A percentile compares a stretch with the other conserved stretches of the same genome.
Evolutionary conservation across 1,139 yeast genomes (phyloP).

Genomic region (Hansenula lynferdii): DNA sequence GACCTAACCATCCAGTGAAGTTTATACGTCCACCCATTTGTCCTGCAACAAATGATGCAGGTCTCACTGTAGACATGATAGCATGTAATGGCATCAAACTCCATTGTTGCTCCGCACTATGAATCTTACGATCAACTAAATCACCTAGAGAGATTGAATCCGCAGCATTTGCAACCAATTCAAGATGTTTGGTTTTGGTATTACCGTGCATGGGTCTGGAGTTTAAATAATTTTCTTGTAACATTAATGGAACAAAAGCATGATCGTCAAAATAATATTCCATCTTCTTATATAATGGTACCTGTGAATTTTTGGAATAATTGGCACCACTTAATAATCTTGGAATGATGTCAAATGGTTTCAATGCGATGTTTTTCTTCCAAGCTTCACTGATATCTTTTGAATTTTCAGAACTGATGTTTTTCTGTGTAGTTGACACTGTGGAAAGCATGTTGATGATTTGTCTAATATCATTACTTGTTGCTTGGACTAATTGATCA

Average conservation of each 20-base stretch:
- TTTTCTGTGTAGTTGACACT: slow-evolving; percentile 65
- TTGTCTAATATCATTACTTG: slow-evolving; percentile 91
- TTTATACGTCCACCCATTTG: slow-evolving; percentile 61
- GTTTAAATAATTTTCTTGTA: slow-evolving; percentile 84
- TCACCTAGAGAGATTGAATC: slow-evolving; percentile 83
- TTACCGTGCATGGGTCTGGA: slow-evolving; percentile 49
- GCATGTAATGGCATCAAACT: slow-evolving; percentile 92
- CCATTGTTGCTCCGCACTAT: slow-evolving; percentile 96
- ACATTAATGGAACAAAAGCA: slow-evolving; percentile 92
- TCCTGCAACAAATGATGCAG: slow-evolving; percentile 77
- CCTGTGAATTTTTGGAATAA: slow-evolving; percentile 48
- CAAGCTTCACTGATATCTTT: slow-evolving; percentile 60
- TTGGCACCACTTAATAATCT: slow-evolving; percentile 59
- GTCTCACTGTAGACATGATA: slow-evolving; percentile 78
- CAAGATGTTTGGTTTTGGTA: slow-evolving; percentile 45
- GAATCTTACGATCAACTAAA: slow-evolving; percentile 70
- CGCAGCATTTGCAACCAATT: slow-evolving; percentile 72
- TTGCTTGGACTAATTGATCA: slow-evolving; percentile 80
- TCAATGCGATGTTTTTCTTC: slow-evolving; percentile 87
- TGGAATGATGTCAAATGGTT: slow-evolving; percentile 90
- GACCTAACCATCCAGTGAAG: slow-evolving; percentile 89
- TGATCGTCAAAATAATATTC: slow-evolving; percentile 92
- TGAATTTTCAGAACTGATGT: slow-evolving; percentile 50
- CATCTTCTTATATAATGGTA: slow-evolving; percentile 74
- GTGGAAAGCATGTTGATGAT: slow-evolving; percentile 87